Evolutionary conservation across 1,284 basidiomycete genomes (phyloP), one percentile per base, ranked within the genome.

Genomic region (Cerrena zonata): DNA sequence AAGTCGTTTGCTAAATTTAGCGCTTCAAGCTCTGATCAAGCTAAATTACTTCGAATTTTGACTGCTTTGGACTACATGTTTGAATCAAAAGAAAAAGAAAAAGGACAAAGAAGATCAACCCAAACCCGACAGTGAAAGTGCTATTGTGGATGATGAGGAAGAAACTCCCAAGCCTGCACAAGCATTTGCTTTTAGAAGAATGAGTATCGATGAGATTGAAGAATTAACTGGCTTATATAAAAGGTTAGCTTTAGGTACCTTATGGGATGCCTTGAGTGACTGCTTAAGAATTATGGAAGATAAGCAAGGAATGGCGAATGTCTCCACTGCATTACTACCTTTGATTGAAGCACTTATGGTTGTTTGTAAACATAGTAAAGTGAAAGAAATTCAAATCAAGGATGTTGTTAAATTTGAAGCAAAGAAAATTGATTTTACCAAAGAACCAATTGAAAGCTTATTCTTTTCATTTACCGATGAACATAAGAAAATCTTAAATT

Each of bases 11-110:
- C 86, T 42, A 91, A 89, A 61, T 96, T 98, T 69, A 93, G 93
- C 1, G 85, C 91, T 0, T 86, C 93, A 0, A 92, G 91, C 2
- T 94, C 94, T 0, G 82, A 85, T 44, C 94, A 98, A 72, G 92
- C 94, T 23, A 95, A 95, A 69, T 78, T 98, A 1, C 75, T 98
- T 2, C 79, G 94, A 22, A 85, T 97, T 5, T 74, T 98, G 55
- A 98, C 97, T 73, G 95, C 93, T 7, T 89, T 97, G 61, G 94
- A 97, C 65, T 94, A 93, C 68, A 91, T 96, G 82, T n/a, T n/a
- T n/a, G n/a, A n/a, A n/a, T n/a, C n/a, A n/a, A n/a, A n/a, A n/a
- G n/a, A n/a, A n/a, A n/a, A n/a, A n/a, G n/a, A n/a, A n/a, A n/a
- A n/a, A n/a, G n/a, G n/a, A n/a, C n/a, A n/a, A n/a, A n/a, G n/a